Evolutionary conservation across 148 eudicot genomes (phyloP).

Genomic region (Fagopyrum esculentum): DNA sequence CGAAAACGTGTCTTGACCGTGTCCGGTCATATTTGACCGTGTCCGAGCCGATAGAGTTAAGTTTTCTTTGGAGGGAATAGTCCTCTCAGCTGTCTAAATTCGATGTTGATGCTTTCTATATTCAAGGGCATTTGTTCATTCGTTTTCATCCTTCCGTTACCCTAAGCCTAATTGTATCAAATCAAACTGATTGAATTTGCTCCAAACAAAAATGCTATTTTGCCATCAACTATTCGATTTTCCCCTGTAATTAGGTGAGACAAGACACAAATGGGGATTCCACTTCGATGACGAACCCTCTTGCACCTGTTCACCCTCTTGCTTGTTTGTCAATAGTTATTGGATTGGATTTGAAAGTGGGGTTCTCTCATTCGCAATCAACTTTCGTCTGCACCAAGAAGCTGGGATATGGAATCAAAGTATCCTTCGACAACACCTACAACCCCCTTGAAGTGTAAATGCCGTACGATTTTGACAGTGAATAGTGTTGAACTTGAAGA

Average conservation of each 20-base stretch:
- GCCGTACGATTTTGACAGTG: neutral
- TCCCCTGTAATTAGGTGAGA: neutral
- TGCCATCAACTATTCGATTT: neutral
- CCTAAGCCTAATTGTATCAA: neutral
- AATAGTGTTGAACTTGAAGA: neutral
- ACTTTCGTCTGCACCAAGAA: neutral
- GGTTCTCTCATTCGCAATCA: neutral
- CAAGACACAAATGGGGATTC: conserved; percentile 1
- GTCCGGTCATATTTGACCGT: no score
- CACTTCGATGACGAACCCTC: neutral
- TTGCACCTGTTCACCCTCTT: neutral
- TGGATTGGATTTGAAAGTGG: neutral
- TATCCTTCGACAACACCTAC: neutral
- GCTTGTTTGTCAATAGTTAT: neutral
- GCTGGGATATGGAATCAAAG: neutral
- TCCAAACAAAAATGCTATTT: neutral
- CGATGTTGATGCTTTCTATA: no score
- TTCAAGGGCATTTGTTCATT: no score
- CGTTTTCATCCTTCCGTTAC: no score
- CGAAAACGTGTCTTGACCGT: no score
- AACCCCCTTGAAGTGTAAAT: neutral
- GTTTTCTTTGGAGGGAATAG: no score
- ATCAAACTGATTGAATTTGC: neutral
- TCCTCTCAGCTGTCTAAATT: no score
- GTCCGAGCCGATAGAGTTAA: no score